A percentile compares a stretch with the other conserved stretches of the same genome.
phyloP scores from a whole-genome alignment of 2,329 filamentous ascomycete genomes.

The Nemania bipapillata region DNA sequence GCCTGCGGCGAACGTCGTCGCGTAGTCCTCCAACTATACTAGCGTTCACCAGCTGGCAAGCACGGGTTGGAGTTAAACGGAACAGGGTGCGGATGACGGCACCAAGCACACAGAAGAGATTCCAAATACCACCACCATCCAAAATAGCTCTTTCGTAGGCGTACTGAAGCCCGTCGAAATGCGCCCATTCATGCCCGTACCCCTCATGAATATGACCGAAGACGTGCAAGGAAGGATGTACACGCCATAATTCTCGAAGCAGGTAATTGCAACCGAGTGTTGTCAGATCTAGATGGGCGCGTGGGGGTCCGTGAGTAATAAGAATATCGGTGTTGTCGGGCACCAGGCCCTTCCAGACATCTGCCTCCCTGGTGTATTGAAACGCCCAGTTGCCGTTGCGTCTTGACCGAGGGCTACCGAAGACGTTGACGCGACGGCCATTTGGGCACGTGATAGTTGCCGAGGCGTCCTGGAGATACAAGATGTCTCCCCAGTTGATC shows the following conservation, averaged over 20 bases:
- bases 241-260: constrained; percentile 48
- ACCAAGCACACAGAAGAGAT: too few relatives aligned
- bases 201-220: constrained; percentile 56
- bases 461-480: constrained; percentile 51
- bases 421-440: constrained; percentile 50
- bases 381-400: constrained; percentile 56
- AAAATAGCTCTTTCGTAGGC: constrained; percentile 43
- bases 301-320: constrained; percentile 55
- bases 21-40: constrained; percentile 38
- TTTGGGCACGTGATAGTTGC: constrained; percentile 45
- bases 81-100: too few relatives aligned
- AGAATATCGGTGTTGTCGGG: constrained; percentile 52
- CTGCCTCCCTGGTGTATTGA: constrained; percentile 51
- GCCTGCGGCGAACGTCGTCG: constrained; percentile 35
- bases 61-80: not conserved
- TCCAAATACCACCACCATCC: constrained; percentile 37
- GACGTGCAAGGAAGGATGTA: constrained; percentile 51
- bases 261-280: constrained; percentile 50
- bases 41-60: constrained; percentile 39
- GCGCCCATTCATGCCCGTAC: constrained; percentile 49
- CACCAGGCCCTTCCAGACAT: constrained; percentile 43
- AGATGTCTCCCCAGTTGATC: constrained; percentile 51
- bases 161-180: constrained; percentile 48
- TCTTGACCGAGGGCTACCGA: constrained; percentile 53
- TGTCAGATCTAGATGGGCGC: constrained; percentile 53